Conservation (phyloP, 2,329 filamentous ascomycete species). For the Pseudofabraea citricarpa region DNA sequence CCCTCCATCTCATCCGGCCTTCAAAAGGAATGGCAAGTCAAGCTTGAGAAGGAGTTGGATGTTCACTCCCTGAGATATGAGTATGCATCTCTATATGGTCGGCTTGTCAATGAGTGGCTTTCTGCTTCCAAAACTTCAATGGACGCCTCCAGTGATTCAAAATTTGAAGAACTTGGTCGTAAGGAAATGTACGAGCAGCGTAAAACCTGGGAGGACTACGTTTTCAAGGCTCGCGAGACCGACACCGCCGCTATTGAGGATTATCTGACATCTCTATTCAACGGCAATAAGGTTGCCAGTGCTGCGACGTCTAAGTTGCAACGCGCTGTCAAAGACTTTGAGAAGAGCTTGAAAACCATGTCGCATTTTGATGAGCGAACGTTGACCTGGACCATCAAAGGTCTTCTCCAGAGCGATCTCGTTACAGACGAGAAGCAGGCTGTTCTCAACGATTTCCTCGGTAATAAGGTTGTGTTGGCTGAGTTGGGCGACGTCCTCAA, state of each 20-base stretch:
- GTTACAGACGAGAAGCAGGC: slow-evolving; percentile 44
- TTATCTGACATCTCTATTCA: slow-evolving; percentile 49
- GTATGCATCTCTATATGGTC: slow-evolving; percentile 49
- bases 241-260: slow-evolving; percentile 37
- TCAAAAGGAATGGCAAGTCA: slow-evolving; percentile 39
- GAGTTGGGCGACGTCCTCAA: slow-evolving; percentile 54
- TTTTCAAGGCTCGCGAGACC: slow-evolving; percentile 42
- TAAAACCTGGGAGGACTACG: slow-evolving; percentile 47
- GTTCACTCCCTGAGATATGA: slow-evolving; percentile 45
- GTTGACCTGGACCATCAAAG: slow-evolving; percentile 40
- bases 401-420: slow-evolving; percentile 44
- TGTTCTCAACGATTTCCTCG: slow-evolving; percentile 43
- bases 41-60: slow-evolving; percentile 40
- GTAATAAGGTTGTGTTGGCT: slow-evolving; percentile 41
- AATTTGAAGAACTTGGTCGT: slow-evolving; percentile 43
- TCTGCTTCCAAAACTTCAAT: slow-evolving; percentile 29
- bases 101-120: slow-evolving; percentile 50
- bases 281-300: slow-evolving; percentile 29
- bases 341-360: slow-evolving; percentile 8
- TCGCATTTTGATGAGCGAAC: slow-evolving; percentile 34
- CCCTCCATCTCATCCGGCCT: slow-evolving; percentile 42
- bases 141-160: slow-evolving; percentile 14
- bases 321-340: slow-evolving; percentile 32
- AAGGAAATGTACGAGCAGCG: slow-evolving; percentile 50
- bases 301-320: slow-evolving; percentile 36